These are phyloP conservation scores for Leccinum arenicola DNA, from an alignment of 768 basidiomycete species.

Conservation along the genomic window DNA sequence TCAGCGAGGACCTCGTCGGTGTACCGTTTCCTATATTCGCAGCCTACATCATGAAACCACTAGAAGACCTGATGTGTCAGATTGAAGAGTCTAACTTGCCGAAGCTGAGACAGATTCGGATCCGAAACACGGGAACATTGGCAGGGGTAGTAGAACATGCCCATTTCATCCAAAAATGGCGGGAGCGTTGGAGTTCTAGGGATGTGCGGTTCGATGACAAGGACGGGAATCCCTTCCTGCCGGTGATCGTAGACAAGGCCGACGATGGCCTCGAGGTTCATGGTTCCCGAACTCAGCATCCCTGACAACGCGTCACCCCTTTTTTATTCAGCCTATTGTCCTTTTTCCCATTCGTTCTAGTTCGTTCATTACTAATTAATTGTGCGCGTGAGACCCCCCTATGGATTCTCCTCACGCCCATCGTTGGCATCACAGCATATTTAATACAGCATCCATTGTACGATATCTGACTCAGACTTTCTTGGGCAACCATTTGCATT, in stretches of 20 bases:
- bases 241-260: not conserved
- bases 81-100: constrained; percentile 37
- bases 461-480: not conserved
- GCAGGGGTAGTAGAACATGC: constrained; percentile 29
- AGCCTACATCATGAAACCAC: constrained; percentile 39
- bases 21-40: constrained; percentile 38
- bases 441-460: not conserved
- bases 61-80: constrained; percentile 38
- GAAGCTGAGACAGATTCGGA: constrained; percentile 34
- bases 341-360: not conserved
- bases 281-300: not conserved
- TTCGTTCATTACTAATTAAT: not conserved
- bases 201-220: constrained; percentile 34
- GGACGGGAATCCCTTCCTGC: constrained; percentile 24
- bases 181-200: constrained; percentile 24
- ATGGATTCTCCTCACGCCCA: not conserved
- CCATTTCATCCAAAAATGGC: constrained; percentile 29
- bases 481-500: constrained; percentile 1
- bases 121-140: constrained; percentile 42
- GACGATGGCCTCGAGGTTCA: not conserved
- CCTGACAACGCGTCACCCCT: not conserved
- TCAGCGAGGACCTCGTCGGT: constrained; percentile 34
- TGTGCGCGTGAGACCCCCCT: not conserved
- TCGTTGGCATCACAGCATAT: not conserved
- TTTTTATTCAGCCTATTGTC: not conserved